Base-by-base conservation (phyloP, 495 filamentous ascomycete species). In the Neurospora sp. region DNA sequence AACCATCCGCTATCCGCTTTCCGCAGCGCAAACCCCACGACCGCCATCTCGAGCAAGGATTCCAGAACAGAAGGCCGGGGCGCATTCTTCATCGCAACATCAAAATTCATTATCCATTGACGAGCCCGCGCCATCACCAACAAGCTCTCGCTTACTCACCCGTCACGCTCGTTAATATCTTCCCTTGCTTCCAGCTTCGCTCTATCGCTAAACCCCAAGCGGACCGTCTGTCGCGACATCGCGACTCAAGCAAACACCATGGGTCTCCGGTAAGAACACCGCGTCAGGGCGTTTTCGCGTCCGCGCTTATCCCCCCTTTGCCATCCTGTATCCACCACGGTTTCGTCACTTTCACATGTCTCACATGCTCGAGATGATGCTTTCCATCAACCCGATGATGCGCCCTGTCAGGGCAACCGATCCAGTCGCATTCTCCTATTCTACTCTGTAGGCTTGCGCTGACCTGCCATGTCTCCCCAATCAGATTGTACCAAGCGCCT, bases 261-360 rank as follows among this genome's bases (percentile, higher is more conserved):
- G 93, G 93, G 93, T 84, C 89, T 94, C 74, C 92, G 91, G 90
- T 93, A 88, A 89, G 91, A 70, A 71, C 73, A 76, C 73, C 74
- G 76, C 77, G 81, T 77, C 80, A 78, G 76, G 80, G 79, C 78
- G 70, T 27, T 46, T 46, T 42, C 77, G 73, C 75, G 72, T 40
- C 46, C 72, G 74, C 74, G 72, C 74, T 75, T 74, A 72, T 62
- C 39, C 59, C 59, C 44, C 54, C 27, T 66, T 66, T 66, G 54
- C 54, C 54, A 35, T 66, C 2, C 2, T 27, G 54, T 66, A 66
- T 66, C 54, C 54, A 66, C 54, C 54, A 6, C 54, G 54, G 35
- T 66, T 66, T 66, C 54, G 54, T 66, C 54, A 66, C 54, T 66
- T 66, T 35, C 54, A 66, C 35, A 6, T 37, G 27, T 62, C 23